Base-by-base conservation (phyloP, 1,139 yeast species). In the Saccharomyces hybrid region DNA sequence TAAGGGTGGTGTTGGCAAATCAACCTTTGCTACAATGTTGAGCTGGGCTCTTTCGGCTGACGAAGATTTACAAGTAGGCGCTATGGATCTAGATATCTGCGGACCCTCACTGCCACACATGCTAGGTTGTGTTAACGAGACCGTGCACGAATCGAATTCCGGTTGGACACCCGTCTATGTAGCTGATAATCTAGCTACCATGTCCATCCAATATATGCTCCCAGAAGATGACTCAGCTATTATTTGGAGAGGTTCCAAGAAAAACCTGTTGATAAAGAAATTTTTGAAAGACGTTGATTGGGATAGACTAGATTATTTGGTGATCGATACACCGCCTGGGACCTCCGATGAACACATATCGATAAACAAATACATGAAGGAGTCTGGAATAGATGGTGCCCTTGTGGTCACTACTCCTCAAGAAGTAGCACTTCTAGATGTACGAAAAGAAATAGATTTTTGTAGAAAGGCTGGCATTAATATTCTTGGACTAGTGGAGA, bases 121-220 rank as follows among this genome's bases (percentile, higher is more conserved):
- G 96, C 76, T 93, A 62, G 99, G 99, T 1, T 93, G 96, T 2
- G 84, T 83, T 55, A 88, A 90, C 14, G 98, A 91, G 69, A 78
- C 83, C 26, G 81, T 93, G 3, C 99, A 93, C 71, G 84, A 89
- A 55, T 88, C 97, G 0, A 88, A 85, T 66, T 80, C 89, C 0
- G 99, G 99, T 0, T 90, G 96, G 96, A 84, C 96, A 0, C 99
- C 99, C 0, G 96, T 93, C 1, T 95, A 93, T 66, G 96, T 91
- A 0, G 88, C 95, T 5, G 99, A 93, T 64, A 95, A 95, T 68
- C 74, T 95, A 58, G 98, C 97, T 1, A 81, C 95, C 73, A 90
- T 95, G 95, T 88, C 96, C 54, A 93, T 95, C 52, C 95, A 93
- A 48, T 95, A 88, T 68, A 87, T 95, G 96, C 78, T 95, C 47